Evolutionary conservation across 768 basidiomycete genomes (phyloP), one percentile per base, ranked within the genome.

Genomic region (Podaxis carcinomalis): DNA sequence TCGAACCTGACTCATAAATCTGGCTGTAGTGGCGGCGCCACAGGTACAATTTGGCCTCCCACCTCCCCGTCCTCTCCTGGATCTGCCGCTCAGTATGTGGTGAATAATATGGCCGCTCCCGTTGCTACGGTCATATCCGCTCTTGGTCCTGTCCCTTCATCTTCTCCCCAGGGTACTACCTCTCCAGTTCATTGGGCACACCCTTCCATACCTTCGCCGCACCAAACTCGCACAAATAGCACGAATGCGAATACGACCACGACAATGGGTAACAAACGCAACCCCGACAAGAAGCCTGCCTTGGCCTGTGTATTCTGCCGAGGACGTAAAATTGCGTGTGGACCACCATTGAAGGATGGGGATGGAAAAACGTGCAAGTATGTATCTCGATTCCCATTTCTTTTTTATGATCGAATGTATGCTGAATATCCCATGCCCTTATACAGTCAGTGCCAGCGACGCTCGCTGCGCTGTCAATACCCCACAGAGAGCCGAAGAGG

Each of bases 401-500:
- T 56, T 52, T 59, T 23, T 51, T 57, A 19, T 39, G 56, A 40
- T 66, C 55, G 40, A 39, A 51, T 57, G 36, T 62, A 25, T 51
- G 40, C 54, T 76, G n/a, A 60, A 51, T 59, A 65, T 62, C 63
- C 63, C 58, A 65, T 67, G 64, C 61, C 52, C 69, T 19, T 14
- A 44, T 42, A 14, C 40, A 91, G 89, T 71, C 89, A 91, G 76
- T 91, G 89, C 68, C 83, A 83, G 54, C 80, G 87, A 44, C 84
- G 89, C 25, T 82, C 83, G 32, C 81, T 90, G 51, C 82, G 77
- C 59, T 91, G 89, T 69, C 86, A 86, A 67, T 90, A 88, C 65
- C 89, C 89, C 0, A 72, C 77, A 5, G 87, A 87, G 70, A 89
- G 87, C 66, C 78, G 87, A 37, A 80, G 89, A 16, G 89, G 89